These are phyloP conservation scores for Alternaria panax DNA, from an alignment of 2,329 filamentous ascomycete genomes.

Conservation along the genomic window DNA sequence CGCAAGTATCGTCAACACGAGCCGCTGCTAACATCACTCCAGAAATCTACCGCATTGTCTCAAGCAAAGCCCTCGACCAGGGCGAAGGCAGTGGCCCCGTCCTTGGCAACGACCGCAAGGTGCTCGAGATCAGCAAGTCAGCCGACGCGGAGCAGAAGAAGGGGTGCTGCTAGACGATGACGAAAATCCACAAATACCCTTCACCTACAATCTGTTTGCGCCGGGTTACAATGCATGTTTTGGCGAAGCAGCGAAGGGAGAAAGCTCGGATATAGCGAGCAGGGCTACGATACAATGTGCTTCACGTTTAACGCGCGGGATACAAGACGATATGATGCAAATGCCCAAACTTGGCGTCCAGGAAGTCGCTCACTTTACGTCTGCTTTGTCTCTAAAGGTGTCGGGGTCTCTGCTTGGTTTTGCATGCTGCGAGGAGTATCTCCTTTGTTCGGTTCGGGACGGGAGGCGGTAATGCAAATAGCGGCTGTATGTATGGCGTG, in stretches of 20 bases:
- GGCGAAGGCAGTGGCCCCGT: slow-evolving; percentile 82
- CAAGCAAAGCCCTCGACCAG: slow-evolving; percentile 93
- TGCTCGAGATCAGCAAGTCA: slow-evolving; percentile 85
- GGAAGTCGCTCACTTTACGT: slow-evolving; percentile 43
- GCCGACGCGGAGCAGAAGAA: slow-evolving; percentile 80
- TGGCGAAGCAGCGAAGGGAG: slow-evolving; percentile 1
- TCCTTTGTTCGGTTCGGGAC: slow-evolving; percentile 25
- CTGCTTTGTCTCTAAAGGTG: slow-evolving; percentile 39
- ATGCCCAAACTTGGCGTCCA: slow-evolving; percentile 43
- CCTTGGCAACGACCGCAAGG: slow-evolving; percentile 75
- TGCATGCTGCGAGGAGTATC: slow-evolving; percentile 39
- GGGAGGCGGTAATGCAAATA: slow-evolving; percentile 40
- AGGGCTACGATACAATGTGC: slow-evolving; percentile 23
- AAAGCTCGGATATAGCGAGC: slow-evolving; percentile 11
- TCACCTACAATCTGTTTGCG: slow-evolving; percentile 25
- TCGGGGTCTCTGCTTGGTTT: slow-evolving; percentile 36
- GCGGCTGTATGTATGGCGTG: slow-evolving; percentile 37
- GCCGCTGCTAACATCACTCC: slow-evolving; percentile 20
- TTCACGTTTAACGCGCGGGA: slow-evolving; percentile 6
- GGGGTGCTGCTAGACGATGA: slow-evolving; percentile 73
- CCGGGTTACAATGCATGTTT: slow-evolving; percentile 18
- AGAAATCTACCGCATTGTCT: slow-evolving; percentile 99
- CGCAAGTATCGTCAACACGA: background rate
- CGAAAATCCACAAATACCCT: slow-evolving; percentile 11
- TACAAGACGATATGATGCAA: slow-evolving; percentile 43